Percentiles rank a stretch among this genome's conserved stretches.
phyloP scores from a whole-genome alignment of 2,329 filamentous ascomycete genomes.

The Aspergillus neoniger region DNA sequence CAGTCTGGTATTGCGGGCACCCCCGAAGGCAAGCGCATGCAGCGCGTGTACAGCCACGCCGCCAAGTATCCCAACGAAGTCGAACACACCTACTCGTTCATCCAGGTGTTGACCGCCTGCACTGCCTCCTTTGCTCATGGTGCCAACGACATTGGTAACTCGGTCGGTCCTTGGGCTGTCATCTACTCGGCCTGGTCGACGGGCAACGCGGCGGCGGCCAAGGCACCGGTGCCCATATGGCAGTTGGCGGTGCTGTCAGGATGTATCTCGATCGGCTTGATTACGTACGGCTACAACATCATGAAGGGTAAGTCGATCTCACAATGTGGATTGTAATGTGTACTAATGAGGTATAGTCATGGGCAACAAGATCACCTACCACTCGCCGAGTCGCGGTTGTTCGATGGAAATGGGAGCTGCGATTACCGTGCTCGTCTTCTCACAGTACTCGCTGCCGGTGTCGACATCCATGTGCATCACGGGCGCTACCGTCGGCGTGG shows the following conservation, averaged over 20 bases:
- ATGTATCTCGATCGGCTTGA: constrained; percentile 66
- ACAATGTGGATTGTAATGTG: not conserved
- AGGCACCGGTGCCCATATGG: constrained; percentile 71
- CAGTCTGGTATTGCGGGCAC: constrained; percentile 71
- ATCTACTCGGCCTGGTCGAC: constrained; percentile 70
- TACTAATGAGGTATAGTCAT: constrained; percentile 57
- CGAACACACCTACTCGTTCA: constrained; percentile 61
- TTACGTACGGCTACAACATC: constrained; percentile 80
- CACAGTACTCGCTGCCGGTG: constrained; percentile 72
- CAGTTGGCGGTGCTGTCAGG: constrained; percentile 69
- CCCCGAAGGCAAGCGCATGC: constrained; percentile 72
- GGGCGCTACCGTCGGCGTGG: constrained; percentile 75
- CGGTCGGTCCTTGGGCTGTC: constrained; percentile 68
- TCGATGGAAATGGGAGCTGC: constrained; percentile 82
- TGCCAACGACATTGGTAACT: constrained; percentile 75
- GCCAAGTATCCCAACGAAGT: constrained; percentile 69
- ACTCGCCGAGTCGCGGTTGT: constrained; percentile 59
- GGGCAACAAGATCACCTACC: constrained; percentile 79
- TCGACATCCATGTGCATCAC: constrained; percentile 81
- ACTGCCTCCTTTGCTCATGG: constrained; percentile 63
- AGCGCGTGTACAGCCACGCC: constrained; percentile 64
- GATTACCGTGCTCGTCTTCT: constrained; percentile 74
- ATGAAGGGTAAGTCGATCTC: constrained; percentile 64
- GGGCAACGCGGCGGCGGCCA: constrained; percentile 61
- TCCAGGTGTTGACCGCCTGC: constrained; percentile 56